Evolutionary conservation across 164 flowering plant genomes (phyloP).

Genomic region (Umbellularia californica): DNA sequence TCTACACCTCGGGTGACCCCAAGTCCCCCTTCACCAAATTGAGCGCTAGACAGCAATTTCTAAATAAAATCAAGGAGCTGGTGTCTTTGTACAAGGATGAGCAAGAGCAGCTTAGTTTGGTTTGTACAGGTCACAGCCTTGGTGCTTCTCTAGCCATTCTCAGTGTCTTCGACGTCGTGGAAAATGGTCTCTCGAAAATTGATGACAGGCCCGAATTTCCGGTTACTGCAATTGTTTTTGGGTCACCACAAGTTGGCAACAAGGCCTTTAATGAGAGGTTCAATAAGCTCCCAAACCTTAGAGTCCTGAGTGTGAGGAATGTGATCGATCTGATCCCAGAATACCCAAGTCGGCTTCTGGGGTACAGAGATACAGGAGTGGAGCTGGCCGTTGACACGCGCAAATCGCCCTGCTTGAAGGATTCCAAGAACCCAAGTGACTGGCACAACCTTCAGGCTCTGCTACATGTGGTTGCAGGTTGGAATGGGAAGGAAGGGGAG

Average conservation of each 20-base stretch:
- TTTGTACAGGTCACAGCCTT: constrained; percentile 68
- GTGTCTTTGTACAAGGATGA: constrained; percentile 34
- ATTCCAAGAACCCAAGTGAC: constrained; percentile 55
- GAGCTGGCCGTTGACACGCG: constrained; percentile 56
- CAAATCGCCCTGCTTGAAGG: constrained; percentile 59
- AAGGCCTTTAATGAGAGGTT: constrained; percentile 38
- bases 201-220: constrained; percentile 26
- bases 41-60: constrained; percentile 60
- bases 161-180: constrained; percentile 56
- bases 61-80: constrained; percentile 33
- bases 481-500: constrained; percentile 59
- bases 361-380: constrained; percentile 40
- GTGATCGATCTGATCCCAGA: constrained; percentile 57
- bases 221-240: constrained; percentile 59
- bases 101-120: constrained; percentile 44
- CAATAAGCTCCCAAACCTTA: constrained; percentile 30
- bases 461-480: constrained; percentile 72
- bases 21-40: constrained; percentile 55
- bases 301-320: constrained; percentile 47
- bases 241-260: constrained; percentile 67
- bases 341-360: constrained; percentile 46
- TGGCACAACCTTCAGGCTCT: constrained; percentile 84
- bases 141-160: constrained; percentile 59
- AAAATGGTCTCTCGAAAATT: constrained; percentile 34
- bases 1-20: constrained; percentile 59